phyloP scores from a whole-genome alignment of 495 filamentous ascomycete species.

The Lasiosphaeria hispida region DNA sequence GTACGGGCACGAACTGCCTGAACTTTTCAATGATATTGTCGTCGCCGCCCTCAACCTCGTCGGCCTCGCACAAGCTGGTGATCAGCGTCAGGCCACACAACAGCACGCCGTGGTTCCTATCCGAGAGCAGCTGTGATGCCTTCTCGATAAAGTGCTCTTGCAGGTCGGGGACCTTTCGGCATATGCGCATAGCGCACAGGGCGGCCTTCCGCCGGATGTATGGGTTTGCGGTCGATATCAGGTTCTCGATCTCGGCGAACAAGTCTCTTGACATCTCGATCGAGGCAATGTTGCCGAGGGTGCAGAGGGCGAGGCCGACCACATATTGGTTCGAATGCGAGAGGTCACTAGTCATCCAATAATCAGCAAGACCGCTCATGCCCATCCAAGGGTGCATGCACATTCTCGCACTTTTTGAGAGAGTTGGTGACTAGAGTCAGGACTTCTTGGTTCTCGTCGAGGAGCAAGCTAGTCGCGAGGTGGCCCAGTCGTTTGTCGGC shows the following conservation, averaged over 20 bases:
- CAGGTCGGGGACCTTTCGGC: constrained; percentile 93
- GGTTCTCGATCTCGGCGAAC: constrained; percentile 87
- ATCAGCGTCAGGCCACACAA: constrained; percentile 89
- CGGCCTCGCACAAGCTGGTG: constrained; percentile 88
- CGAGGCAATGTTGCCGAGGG: constrained; percentile 94
- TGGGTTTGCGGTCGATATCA: constrained; percentile 88
- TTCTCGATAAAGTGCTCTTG: constrained; percentile 98
- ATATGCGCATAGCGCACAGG: constrained; percentile 99
- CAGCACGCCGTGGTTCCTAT: constrained; percentile 90
- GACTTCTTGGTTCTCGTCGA: constrained; percentile 98
- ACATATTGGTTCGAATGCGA: constrained; percentile 98
- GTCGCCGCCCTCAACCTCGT: constrained; percentile 83
- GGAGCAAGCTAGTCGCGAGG: constrained; percentile 88
- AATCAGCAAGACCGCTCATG: constrained; percentile 23
- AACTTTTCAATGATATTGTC: constrained; percentile 86
- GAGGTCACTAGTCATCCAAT: constrained; percentile 67
- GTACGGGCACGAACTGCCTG: constrained; percentile 68
- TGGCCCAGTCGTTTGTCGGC: constrained; percentile 97
- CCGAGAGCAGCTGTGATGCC: constrained; percentile 80
- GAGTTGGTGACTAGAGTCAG: constrained; percentile 97
- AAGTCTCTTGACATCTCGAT: constrained; percentile 98
- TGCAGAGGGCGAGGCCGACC: constrained; percentile 91
- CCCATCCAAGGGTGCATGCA: background rate
- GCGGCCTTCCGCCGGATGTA: constrained; percentile 97
- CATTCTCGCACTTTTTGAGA: constrained; percentile 73